Base-by-base conservation (phyloP, 2,329 filamentous ascomycete genomes). In the Pestalotiopsis sp. region DNA sequence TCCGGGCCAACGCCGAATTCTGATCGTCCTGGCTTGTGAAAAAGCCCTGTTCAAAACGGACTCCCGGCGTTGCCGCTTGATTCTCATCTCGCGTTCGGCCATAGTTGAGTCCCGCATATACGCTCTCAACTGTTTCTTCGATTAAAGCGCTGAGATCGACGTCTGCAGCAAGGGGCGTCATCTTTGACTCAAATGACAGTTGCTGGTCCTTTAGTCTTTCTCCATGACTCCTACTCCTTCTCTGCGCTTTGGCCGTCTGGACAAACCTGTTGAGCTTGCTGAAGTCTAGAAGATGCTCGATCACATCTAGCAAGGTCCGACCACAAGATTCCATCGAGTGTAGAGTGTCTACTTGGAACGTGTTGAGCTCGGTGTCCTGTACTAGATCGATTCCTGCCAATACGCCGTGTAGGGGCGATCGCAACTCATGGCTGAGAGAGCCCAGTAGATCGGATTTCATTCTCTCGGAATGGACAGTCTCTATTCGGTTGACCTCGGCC, bases 361-460 rank as follows among this genome's bases (percentile, higher is more conserved):
- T 79, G 55, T 79, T 80, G 26, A 88, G 77, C 0, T 77, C 68
- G 0, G 85, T 87, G n/a, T 88, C 85, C 3, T 82, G 80, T 0
- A 90, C 72, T 3, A 89, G 75, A 70, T 88, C 86, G 1, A 82
- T 80, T 64, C 80, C 86, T 0, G 86, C 83, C 0, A 90, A 75
- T 30, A 90, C 83, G 2, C 88, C 88, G 67, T 90, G 88, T 0
- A 91, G 76, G 0, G 88, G 88, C 1, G 84, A 88, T 4, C 88
- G 81, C n/a, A 90, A 76, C 73, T 90, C 88, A 71, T 90, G 88
- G 2, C 85, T 88, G 4, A 90, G 83, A 1, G 85, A 88, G 0
- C 86, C 85, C 3, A 90, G 82, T 35, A 88, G 85, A 67, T 89
- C 86, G 1, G 83, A 83, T 73, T 88, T 88, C 40, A 85, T 83